Evolutionary conservation across 108 stramenopile genomes (phyloP), one percentile per base, ranked within the genome.

Genomic region (Cyclotella baltica): DNA sequence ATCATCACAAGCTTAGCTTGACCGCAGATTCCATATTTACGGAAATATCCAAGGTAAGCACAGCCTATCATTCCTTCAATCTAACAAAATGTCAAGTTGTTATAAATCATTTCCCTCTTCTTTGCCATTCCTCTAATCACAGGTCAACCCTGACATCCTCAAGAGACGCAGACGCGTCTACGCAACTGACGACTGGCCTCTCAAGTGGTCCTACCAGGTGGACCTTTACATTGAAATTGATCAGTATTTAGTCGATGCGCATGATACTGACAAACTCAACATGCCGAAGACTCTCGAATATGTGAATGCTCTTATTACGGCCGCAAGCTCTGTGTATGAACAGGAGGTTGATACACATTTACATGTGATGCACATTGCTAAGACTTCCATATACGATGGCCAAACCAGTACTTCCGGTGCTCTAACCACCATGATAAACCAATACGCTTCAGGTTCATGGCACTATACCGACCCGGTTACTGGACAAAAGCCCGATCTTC

Each of bases 181-280:
- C 47, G 30, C 43, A 0, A 73, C 72, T 22, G 72, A 73, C 33
- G 11, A 34, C 4, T 73, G 33, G 5, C 72, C 72, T 18, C 10
- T 50, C 11, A 38, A 30, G 27, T 73, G 56, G 28, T 33, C 52
- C 4, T 76, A 67, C 36, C 66, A 76, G 33, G 75, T 76, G 0
- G 48, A 76, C 43, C 35, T 76, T 0, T 76, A 67, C 61, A 59
- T 76, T 29, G 75, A 76, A 58, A 56, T 76, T 36, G 75, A 76
- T 27, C 28, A 76, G 13, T 19, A 30, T 19, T 55, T 76, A 0
- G 70, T 70, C 5, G 40, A 67, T 52, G 0, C 28, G 3, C 73
- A 74, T 40, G 73, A 58, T 38, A 15, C 46, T 33, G 20, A 67
- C 23, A 25, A 38, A 29, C 51, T 28, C 16, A 19, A 27, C 35